Evolutionary conservation across 140 eudicot species (phyloP).

Genomic region (Cichorium intybus): DNA sequence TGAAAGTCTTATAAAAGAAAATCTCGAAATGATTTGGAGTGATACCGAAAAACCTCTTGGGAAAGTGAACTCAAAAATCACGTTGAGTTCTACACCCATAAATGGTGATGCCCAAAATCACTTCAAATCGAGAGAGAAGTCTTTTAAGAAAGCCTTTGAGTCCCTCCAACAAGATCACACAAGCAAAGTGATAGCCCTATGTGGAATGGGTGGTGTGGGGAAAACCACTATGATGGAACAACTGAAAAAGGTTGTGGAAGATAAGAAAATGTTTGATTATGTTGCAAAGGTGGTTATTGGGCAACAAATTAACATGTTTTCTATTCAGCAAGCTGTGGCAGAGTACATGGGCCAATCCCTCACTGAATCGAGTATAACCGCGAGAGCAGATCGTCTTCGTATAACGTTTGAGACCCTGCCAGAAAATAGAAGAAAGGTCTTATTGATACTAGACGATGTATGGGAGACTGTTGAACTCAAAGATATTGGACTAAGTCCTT

Average conservation of each 20-base stretch:
- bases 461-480: slow-evolving; percentile 9
- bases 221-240: slow-evolving; percentile 24
- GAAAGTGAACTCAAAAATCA: not conserved
- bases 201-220: no score
- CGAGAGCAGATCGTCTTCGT: slow-evolving; percentile 14
- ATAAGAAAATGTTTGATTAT: not conserved
- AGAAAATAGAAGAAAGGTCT: slow-evolving; percentile 9
- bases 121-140: not conserved
- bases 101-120: not conserved
- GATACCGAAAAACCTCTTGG: not conserved
- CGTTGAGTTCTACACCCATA: not conserved
- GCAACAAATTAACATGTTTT: not conserved
- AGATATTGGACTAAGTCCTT: slow-evolving; percentile 17
- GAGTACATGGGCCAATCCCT: not conserved
- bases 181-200: not conserved
- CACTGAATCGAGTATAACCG: not conserved
- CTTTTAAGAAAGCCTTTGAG: not conserved
- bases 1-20: not conserved
- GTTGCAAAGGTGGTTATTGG: slow-evolving; percentile 23
- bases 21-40: not conserved
- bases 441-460: slow-evolving; percentile 29
- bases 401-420: not conserved
- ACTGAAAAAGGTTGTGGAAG: not conserved
- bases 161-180: not conserved
- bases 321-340: slow-evolving; percentile 16